Evolutionary conservation across 2,329 filamentous ascomycete species (phyloP).

Genomic region (Aschersonia sp.): DNA sequence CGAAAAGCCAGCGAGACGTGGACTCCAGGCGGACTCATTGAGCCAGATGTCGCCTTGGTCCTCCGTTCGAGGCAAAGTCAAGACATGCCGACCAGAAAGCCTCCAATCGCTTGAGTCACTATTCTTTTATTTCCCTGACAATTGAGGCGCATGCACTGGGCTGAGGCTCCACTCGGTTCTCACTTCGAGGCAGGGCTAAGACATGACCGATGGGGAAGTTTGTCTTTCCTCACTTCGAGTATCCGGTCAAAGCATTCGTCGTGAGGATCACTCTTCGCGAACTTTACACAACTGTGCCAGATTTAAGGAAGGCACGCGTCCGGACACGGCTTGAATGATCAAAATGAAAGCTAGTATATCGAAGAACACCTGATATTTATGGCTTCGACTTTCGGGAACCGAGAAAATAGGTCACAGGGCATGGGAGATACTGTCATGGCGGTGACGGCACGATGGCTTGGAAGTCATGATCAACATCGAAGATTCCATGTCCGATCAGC

Average conservation of each 20-base stretch:
- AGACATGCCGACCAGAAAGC: too few relatives aligned
- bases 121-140: too few relatives aligned
- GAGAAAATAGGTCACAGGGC: slow-evolving; percentile 52
- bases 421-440: slow-evolving; percentile 48
- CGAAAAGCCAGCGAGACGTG: too few relatives aligned
- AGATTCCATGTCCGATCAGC: slow-evolving; percentile 27
- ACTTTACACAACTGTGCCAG: slow-evolving; percentile 51
- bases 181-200: too few relatives aligned
- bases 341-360: slow-evolving; percentile 49
- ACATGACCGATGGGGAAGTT: too few relatives aligned
- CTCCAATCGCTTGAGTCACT: too few relatives aligned
- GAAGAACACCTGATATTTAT: slow-evolving; percentile 37
- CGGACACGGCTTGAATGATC: slow-evolving; percentile 42
- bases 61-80: too few relatives aligned
- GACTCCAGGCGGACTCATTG: too few relatives aligned
- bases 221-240: too few relatives aligned
- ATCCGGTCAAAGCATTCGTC: background rate
- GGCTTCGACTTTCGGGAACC: slow-evolving; percentile 37
- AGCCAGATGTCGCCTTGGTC: too few relatives aligned
- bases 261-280: slow-evolving; percentile 37
- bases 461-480: slow-evolving; percentile 66
- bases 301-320: slow-evolving; percentile 38
- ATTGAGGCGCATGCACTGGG: too few relatives aligned
- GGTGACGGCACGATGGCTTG: slow-evolving; percentile 57
- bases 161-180: too few relatives aligned